A percentile compares a stretch with the other conserved stretches of the same genome.
Evolutionary conservation across 2,329 filamentous ascomycete species (phyloP).

Genomic region (Colletotrichum orchidophilum): DNA sequence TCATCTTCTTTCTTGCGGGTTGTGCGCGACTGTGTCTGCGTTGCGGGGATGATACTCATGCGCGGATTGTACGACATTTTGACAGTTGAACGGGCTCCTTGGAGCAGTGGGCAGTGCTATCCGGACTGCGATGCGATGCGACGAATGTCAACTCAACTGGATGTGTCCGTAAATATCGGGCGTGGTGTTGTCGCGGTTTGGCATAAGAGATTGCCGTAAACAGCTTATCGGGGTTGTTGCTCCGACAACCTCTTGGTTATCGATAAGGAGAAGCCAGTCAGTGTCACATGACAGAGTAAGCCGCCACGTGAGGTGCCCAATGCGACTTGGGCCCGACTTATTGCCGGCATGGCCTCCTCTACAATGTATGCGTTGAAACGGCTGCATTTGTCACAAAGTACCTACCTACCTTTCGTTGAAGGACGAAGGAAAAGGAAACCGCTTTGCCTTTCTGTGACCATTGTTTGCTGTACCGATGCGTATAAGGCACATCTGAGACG

Average conservation of each 20-base stretch:
- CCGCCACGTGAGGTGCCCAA: rapidly evolving
- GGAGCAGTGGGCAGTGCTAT: neutral
- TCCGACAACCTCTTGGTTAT: conserved; percentile 19
- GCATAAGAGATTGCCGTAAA: conserved; percentile 6
- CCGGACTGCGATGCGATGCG: neutral
- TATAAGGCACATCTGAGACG: too few species aligned
- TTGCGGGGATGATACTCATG: conserved; percentile 67
- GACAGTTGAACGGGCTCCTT: conserved; percentile 2
- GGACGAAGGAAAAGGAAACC: too few species aligned
- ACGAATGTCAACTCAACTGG: neutral
- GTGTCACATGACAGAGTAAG: neutral
- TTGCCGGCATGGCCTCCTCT: too few species aligned
- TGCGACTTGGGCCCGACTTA: neutral
- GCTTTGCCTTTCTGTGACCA: too few species aligned
- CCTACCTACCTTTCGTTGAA: too few species aligned
- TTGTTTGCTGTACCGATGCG: too few species aligned
- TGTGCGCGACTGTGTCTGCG: conserved; percentile 57
- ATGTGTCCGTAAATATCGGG: neutral
- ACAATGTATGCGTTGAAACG: too few species aligned
- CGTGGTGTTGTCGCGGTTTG: neutral
- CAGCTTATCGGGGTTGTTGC: conserved; percentile 21
- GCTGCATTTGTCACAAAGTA: too few species aligned
- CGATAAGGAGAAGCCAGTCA: neutral
- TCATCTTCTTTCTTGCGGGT: conserved; percentile 68
- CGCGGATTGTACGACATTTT: conserved; percentile 68